Conservation (phyloP, 148 eudicot genomes). For the Vaccinium darrowii region DNA sequence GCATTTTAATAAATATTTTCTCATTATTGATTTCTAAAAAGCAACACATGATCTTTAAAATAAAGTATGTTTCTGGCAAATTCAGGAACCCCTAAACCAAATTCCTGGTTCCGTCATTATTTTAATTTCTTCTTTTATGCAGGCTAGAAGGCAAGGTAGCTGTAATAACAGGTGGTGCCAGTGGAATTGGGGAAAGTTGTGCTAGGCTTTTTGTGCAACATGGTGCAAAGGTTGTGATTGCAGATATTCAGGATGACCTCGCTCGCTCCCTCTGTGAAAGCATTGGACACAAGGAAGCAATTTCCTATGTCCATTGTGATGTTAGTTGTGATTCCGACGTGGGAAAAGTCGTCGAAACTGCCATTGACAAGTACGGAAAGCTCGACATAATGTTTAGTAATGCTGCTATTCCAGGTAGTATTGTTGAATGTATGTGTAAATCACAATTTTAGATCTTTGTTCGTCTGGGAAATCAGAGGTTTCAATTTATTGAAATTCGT, state of each 20-base stretch:
- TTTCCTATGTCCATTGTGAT: conserved; percentile 12
- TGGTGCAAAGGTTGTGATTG: conserved; percentile 3
- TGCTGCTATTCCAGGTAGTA: conserved; percentile 28
- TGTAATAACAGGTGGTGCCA: not conserved
- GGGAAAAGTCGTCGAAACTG: conserved; percentile 13
- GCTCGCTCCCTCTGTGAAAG: not conserved
- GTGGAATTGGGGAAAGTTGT: not conserved
- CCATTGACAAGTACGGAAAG: conserved; percentile 24
- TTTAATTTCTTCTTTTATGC: not conserved
- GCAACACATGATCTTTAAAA: too few species aligned
- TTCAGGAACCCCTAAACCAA: too few species aligned
- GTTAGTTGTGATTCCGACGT: conserved; percentile 24
- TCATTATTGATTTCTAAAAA: too few species aligned
- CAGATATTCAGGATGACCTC: not conserved
- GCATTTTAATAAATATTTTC: too few species aligned
- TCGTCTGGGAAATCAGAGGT: too few species aligned
- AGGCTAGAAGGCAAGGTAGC: conserved; percentile 9
- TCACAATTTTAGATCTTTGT: not conserved
- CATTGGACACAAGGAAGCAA: not conserved
- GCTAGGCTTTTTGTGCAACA: not conserved
- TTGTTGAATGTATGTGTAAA: not conserved
- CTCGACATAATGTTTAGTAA: conserved; percentile 39
- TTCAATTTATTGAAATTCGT: too few species aligned
- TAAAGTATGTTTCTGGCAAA: too few species aligned
- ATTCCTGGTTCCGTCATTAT: too few species aligned